Percentiles rank a stretch among this genome's conserved stretches.
These are phyloP conservation scores for Daldinia decipiens DNA, from an alignment of 495 filamentous ascomycete genomes.

Conservation along the genomic window DNA sequence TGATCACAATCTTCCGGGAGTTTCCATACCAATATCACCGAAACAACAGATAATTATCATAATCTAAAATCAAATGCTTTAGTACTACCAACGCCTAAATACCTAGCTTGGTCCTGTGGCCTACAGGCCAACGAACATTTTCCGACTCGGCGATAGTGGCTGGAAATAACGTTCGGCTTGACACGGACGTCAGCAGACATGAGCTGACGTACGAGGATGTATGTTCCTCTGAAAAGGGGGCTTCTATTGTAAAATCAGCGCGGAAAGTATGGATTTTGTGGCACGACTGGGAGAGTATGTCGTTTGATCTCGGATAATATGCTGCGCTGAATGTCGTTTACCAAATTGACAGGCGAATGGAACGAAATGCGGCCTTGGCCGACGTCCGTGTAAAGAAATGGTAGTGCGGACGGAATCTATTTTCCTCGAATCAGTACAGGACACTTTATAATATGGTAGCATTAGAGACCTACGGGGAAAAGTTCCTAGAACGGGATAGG, in stretches of 20 bases:
- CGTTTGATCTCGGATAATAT: constrained; percentile 10
- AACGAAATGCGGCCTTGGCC: constrained; percentile 1
- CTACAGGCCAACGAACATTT: constrained; percentile 25
- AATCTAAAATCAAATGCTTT: constrained; percentile 40
- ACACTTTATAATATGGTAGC: background rate
- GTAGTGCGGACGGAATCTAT: constrained; percentile 16
- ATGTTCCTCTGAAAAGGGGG: constrained; percentile 27
- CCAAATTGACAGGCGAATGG: constrained; percentile 22
- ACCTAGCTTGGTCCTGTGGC: constrained; percentile 33
- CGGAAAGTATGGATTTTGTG: constrained; percentile 31
- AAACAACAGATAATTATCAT: constrained; percentile 17
- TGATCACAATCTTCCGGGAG: constrained; percentile 33
- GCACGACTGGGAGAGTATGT: constrained; percentile 17
- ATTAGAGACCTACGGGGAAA: constrained; percentile 39
- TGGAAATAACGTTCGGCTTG: constrained; percentile 18
- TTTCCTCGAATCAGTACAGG: constrained; percentile 9
- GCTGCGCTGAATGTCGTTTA: constrained; percentile 33
- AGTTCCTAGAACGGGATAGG: constrained; percentile 54
- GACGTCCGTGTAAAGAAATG: constrained; percentile 8
- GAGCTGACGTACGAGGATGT: constrained; percentile 21
- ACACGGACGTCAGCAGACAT: constrained; percentile 20
- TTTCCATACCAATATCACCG: constrained; percentile 39
- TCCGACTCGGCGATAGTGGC: constrained; percentile 20
- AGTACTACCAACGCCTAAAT: constrained; percentile 44
- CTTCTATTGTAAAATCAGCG: constrained; percentile 47